A percentile compares a stretch with the other conserved stretches of the same genome.
Conservation (phyloP, 2,329 filamentous ascomycete species). For the Fusarium circinatum region DNA sequence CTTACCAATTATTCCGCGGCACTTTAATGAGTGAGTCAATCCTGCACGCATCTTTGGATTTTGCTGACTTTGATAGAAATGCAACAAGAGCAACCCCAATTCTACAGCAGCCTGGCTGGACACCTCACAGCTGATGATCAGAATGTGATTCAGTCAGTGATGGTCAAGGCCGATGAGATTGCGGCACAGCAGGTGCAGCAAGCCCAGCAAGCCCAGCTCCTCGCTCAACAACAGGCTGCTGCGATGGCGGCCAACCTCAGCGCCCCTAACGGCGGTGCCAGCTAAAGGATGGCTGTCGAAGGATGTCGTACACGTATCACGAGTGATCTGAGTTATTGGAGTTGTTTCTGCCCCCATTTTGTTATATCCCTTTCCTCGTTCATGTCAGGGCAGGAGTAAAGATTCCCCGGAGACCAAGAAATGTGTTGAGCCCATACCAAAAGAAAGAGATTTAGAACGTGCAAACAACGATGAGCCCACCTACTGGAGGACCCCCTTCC, state of each 20-base stretch:
- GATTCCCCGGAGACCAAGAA: slow-evolving; percentile 44
- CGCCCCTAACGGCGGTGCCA: slow-evolving; percentile 42
- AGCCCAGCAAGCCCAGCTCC: slow-evolving; percentile 43
- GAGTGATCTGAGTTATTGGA: slow-evolving; percentile 39
- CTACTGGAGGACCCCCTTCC: slow-evolving; percentile 32
- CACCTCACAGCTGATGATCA: slow-evolving; percentile 85
- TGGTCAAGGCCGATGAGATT: slow-evolving; percentile 68
- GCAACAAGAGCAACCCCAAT: slow-evolving; percentile 89
- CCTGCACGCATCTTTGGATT: background rate
- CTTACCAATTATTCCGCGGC: slow-evolving; percentile 87
- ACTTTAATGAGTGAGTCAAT: slow-evolving; percentile 79
- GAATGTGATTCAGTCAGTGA: slow-evolving; percentile 79
- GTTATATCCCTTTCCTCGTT: slow-evolving; percentile 45
- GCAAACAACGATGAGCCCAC: slow-evolving; percentile 45
- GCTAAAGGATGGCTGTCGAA: slow-evolving; percentile 21
- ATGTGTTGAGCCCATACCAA: slow-evolving; percentile 41
- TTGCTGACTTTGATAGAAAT: slow-evolving; percentile 68
- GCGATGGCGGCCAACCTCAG: slow-evolving; percentile 30
- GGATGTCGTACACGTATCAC: background rate
- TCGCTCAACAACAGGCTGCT: slow-evolving; percentile 45
- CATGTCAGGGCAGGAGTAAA: slow-evolving; percentile 42
- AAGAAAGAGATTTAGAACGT: slow-evolving; percentile 46
- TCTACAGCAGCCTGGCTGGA: slow-evolving; percentile 83
- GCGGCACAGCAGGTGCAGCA: slow-evolving; percentile 47
- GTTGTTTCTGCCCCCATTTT: slow-evolving; percentile 40